These are phyloP conservation scores for Mycena rosella DNA, from an alignment of 768 basidiomycete genomes.

Conservation along the genomic window DNA sequence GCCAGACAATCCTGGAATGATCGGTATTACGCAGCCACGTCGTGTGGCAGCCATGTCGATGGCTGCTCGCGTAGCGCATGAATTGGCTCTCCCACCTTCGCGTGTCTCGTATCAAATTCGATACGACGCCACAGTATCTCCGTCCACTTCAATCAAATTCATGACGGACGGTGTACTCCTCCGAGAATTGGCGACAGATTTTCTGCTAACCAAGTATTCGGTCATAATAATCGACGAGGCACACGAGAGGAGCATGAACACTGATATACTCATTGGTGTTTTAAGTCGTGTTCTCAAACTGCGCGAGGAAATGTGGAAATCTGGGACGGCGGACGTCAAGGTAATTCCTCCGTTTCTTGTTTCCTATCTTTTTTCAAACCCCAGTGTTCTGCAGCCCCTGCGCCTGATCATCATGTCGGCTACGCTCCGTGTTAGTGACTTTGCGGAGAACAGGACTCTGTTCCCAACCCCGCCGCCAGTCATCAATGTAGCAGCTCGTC, in stretches of 20 bases:
- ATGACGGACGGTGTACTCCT: constrained; percentile 99
- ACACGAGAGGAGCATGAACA: constrained; percentile 98
- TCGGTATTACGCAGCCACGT: constrained; percentile 97
- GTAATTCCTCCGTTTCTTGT: constrained; percentile 50
- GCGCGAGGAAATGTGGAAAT: constrained; percentile 90
- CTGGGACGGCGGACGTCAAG: constrained; percentile 78
- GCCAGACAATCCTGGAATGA: constrained; percentile 96
- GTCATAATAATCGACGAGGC: constrained; percentile 98
- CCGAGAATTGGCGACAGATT: constrained; percentile 92
- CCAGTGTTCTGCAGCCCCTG: constrained; percentile 71
- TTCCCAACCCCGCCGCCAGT: constrained; percentile 92
- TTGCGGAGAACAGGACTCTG: constrained; percentile 85
- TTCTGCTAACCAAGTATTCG: constrained; percentile 93
- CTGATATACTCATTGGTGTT: constrained; percentile 96
- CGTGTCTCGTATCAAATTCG: constrained; percentile 97
- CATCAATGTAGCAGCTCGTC: constrained; percentile 89
- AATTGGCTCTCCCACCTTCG: constrained; percentile 86
- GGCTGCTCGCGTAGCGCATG: constrained; percentile 92
- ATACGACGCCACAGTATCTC: constrained; percentile 94
- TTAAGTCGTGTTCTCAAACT: constrained; percentile 93
- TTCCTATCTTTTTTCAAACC: constrained; percentile 18
- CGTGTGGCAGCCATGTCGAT: constrained; percentile 98
- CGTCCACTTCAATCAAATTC: constrained; percentile 95
- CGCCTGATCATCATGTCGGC: constrained; percentile 99
- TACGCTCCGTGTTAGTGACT: constrained; percentile 93